phyloP scores from a whole-genome alignment of 139 green algal genomes.

The Choricystis sp. region DNA sequence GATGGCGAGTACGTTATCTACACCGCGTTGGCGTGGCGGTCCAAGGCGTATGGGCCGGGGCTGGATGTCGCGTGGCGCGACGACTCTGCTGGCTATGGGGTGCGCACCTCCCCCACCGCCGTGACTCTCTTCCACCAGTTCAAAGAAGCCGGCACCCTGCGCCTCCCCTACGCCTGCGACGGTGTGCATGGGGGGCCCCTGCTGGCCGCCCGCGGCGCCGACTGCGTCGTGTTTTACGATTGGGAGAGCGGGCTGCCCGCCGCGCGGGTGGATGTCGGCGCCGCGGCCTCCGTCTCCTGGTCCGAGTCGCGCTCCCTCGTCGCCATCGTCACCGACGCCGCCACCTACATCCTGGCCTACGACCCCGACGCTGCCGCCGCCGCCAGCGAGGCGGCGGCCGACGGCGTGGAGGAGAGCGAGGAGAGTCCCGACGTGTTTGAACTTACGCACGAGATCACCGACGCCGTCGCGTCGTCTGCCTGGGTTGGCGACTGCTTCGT shows the following conservation, averaged over 20 bases:
- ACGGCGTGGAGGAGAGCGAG: slow-evolving; percentile 80
- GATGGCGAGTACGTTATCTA: slow-evolving; percentile 99
- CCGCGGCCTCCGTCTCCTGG: slow-evolving; percentile 57
- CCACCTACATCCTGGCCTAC: slow-evolving; percentile 80
- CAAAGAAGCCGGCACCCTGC: slow-evolving; percentile 63
- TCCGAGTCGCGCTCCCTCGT: slow-evolving; percentile 71
- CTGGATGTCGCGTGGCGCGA: slow-evolving; percentile 87
- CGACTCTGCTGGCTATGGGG: slow-evolving; percentile 78
- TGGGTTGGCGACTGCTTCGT: slow-evolving; percentile 97
- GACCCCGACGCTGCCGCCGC: slow-evolving; percentile 42
- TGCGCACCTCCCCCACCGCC: background rate
- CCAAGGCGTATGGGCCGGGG: slow-evolving; percentile 82
- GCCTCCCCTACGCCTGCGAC: slow-evolving; percentile 61
- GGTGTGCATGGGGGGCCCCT: slow-evolving; percentile 78
- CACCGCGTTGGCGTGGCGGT: slow-evolving; percentile 96
- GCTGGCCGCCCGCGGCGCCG: slow-evolving; percentile 49
- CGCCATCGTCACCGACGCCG: slow-evolving; percentile 57
- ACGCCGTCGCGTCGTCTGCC: slow-evolving; percentile 12
- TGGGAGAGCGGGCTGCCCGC: slow-evolving; percentile 67
- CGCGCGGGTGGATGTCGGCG: slow-evolving; percentile 79
- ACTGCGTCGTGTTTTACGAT: slow-evolving; percentile 97
- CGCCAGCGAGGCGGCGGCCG: slow-evolving; percentile 23
- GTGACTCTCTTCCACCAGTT: slow-evolving; percentile 58
- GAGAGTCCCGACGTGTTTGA: slow-evolving; percentile 95
- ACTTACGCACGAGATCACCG: slow-evolving; percentile 74